Base-by-base conservation (phyloP, 371 early-diverging fungal species). In the Mycotypha africana region DNA sequence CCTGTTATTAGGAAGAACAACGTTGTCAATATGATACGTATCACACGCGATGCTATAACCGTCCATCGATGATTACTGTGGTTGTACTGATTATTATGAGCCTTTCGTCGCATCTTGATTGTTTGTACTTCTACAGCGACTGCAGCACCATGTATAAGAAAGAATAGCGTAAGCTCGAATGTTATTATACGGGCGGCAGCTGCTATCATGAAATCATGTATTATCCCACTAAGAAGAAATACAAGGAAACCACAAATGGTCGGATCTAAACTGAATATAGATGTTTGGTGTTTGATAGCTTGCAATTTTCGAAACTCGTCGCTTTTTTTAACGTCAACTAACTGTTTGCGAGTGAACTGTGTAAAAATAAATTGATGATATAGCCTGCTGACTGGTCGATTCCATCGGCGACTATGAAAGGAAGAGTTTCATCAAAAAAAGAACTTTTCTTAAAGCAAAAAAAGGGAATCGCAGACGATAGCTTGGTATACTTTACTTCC, bases 201-300 rank as follows among this genome's bases (percentile, higher is more conserved):
- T 0, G 44, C 41, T 30, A 54, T 49, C 55, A 54, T 54, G 10
- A 54, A 54, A 28, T 54, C 55, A 23, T 54, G 55, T 2, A 49
- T 26, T 2, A 54, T 16, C 1, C 55, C 55, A 17, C 55, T 54
- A 0, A 49, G 21, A 12, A 38, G 14, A 30, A 54, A 54, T 15
- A 49, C 25, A 3, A 48, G 24, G 17, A 54, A 24, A 1, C 55
- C 55, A 25, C 17, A 44, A 19, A 23, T n/a, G 0, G 15, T 44
- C n/a, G 0, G 31, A 39, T n/a, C 38, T 31, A 2, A 34, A 35
- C 1, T 44, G 11, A 15, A 26, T 35, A 17, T 32, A 3, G 32
- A 10, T 42, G 11, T n/a, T n/a, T n/a, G n/a, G n/a, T n/a, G n/a
- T n/a, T n/a, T n/a, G n/a, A n/a, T n/a, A n/a, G n/a, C n/a, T n/a